Evolutionary conservation across 495 filamentous ascomycete species (phyloP), one percentile per base, ranked within the genome.

Genomic region (Penicillium daleae): DNA sequence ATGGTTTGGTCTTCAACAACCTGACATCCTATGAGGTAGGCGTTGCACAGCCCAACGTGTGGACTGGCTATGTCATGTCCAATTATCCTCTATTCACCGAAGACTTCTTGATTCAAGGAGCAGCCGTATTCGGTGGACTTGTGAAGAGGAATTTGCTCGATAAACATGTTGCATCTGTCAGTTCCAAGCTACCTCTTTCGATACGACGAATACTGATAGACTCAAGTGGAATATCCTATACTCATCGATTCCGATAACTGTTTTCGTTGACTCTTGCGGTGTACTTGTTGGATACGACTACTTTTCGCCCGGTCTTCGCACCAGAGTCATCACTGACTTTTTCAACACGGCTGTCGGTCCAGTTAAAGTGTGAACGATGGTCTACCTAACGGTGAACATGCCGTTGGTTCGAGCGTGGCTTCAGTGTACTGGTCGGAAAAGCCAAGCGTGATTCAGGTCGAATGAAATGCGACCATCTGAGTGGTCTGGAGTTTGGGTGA

Each of bases 261-360:
- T 72, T 19, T 72, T 65, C 42, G 67, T 74, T 4, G 64, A 66
- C 58, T 51, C 32, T 32, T 68, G 63, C 57, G 55, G 61, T 44
- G 29, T 71, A 32, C 51, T 74, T 24, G 70, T 71, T 33, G 71
- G 70, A 2, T 72, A 74, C 37, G 67, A 74, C 57, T 74, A 71
- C 39, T 72, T 72, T 60, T 67, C 62, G 12, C 63, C 71, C 2
- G 68, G 50, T 10, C 40, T 64, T 48, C 71, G 71, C 12, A 71
- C 71, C 7, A 59, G 67, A 52, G 71, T 68, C 19, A 54, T 63
- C 1, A 72, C 69, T 6, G 64, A 64, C 29, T 74, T 63, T 48
- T 72, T 74, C 53, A 71, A 74, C 24, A 68, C 6, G 31, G 49
- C 49, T 32, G 5, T 52, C n/a, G 49, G 49, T 8, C 49, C 49